Evolutionary conservation across 2,329 filamentous ascomycete species (phyloP).

Genomic region (Stachybotrys chartarum): DNA sequence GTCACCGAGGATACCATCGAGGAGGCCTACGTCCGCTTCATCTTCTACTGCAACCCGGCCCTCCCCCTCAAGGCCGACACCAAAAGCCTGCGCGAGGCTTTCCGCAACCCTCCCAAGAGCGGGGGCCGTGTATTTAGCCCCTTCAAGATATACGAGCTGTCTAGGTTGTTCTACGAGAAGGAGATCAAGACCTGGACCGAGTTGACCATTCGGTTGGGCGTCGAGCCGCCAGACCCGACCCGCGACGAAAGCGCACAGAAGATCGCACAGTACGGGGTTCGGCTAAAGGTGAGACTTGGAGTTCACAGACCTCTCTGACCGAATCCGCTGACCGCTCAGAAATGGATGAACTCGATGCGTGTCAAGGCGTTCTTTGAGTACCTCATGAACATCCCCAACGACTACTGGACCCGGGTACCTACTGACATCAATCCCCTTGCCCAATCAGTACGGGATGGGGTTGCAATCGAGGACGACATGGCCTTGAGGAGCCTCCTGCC

Average conservation of each 20-base stretch:
- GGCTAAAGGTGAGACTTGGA: constrained; percentile 62
- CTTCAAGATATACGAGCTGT: constrained; percentile 69
- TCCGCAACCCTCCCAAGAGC: constrained; percentile 74
- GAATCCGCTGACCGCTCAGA: constrained; percentile 34
- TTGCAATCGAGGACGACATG: constrained; percentile 80
- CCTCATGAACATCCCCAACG: constrained; percentile 67
- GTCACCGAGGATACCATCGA: constrained; percentile 68
- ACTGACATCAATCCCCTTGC: constrained; percentile 54
- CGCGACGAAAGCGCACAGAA: constrained; percentile 90
- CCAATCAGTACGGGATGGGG: constrained; percentile 67
- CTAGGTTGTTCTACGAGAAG: constrained; percentile 69
- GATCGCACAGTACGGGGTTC: constrained; percentile 88
- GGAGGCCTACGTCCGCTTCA: constrained; percentile 76
- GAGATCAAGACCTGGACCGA: constrained; percentile 93
- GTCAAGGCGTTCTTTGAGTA: constrained; percentile 94
- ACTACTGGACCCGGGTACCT: constrained; percentile 75
- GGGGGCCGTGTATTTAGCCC: constrained; percentile 82
- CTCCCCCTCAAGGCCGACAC: constrained; percentile 63
- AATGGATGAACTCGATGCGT: constrained; percentile 97
- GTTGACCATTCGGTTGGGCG: constrained; percentile 77
- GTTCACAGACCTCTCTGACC: constrained; percentile 1
- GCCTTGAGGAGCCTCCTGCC: constrained; percentile 78
- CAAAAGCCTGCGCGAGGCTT: constrained; percentile 63
- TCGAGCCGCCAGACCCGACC: constrained; percentile 72
- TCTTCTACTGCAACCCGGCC: constrained; percentile 84